Evolutionary conservation across 257 asterid species (phyloP), one percentile per base, ranked within the genome.

Genomic region (Solanum gandarillasii): DNA sequence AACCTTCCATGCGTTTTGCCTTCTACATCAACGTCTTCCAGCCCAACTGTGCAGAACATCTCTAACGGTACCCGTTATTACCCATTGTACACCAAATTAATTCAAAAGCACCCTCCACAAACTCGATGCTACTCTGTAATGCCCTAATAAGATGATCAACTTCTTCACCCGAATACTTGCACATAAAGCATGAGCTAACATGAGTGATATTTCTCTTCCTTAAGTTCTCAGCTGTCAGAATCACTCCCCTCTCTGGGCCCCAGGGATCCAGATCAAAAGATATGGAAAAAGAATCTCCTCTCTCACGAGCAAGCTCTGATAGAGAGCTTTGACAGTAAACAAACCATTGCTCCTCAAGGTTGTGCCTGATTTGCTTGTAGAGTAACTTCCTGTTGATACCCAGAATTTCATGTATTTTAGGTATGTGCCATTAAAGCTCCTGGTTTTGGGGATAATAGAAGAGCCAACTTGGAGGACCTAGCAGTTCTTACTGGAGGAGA

Each of bases 361-460:
- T 72, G 13, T 18, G 43, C 79, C 79, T 72, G 14, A 72, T 18
- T 72, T 72, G 79, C 12, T 72, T 72, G 79, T 4, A 32, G 25
- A 32, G 39, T 7, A 71, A 32, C 78, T 71, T 58, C 67, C 5
- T 7, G 67, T 58, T 58, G 67, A 58, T 58, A 58, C 67, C 25
- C 67, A 62, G 83, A 23, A 38, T 87, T 75, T 82, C 88, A 10
- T 76, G 86, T 83, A 27, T 41, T 87, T 93, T 46, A 96, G 99
- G 97, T 96, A 62, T 96, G 98, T 93, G 99, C 98, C 86, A 94
- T 96, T 90, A 95, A 96, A 94, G 94, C 99, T 92, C 98, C 99
- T 90, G 98, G 98, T 89, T 96, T 95, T 94, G 99, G 99, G 90
- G 99, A 96, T 83, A 95, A 89, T 90, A 92, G 92, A 91, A 91